Percentiles rank a stretch among this genome's conserved stretches.
Conservation (phyloP, 495 filamentous ascomycete species). For the Aspergillus olivimuriae region DNA sequence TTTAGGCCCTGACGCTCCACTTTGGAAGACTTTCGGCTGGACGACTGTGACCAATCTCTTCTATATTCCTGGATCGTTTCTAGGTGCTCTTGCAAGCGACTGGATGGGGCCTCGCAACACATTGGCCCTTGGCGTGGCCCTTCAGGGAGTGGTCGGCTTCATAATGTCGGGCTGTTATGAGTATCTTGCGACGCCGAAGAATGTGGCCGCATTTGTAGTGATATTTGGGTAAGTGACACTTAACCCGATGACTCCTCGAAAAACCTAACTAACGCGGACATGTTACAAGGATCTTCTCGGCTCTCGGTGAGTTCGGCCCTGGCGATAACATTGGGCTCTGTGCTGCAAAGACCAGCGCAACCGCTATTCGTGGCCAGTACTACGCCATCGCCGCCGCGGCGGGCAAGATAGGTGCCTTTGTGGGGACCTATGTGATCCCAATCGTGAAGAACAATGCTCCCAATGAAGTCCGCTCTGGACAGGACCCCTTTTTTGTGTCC, state of each 20-base stretch:
- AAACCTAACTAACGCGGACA: no score
- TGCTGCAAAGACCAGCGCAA: conserved; percentile 82
- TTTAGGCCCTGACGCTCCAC: conserved; percentile 43
- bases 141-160: conserved; percentile 75
- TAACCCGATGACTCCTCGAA: no score
- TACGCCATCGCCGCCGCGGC: conserved; percentile 82
- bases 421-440: conserved; percentile 80
- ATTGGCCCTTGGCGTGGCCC: conserved; percentile 56
- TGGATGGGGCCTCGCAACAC: conserved; percentile 67
- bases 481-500: conserved; percentile 76
- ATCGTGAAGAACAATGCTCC: conserved; percentile 61
- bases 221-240: conserved; percentile 60
- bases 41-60: conserved; percentile 78
- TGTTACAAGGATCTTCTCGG: conserved; percentile 80
- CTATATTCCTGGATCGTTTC: conserved; percentile 74
- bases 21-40: conserved; percentile 80
- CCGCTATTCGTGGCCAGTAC: conserved; percentile 81
- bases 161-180: conserved; percentile 77
- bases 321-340: conserved; percentile 88
- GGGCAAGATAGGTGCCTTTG: conserved; percentile 85
- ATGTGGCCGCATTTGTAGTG: conserved; percentile 72
- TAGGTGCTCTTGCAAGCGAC: conserved; percentile 70
- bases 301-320: conserved; percentile 78
- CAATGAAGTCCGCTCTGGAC: conserved; percentile 52
- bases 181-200: conserved; percentile 50